phyloP scores from a whole-genome alignment of 2,329 filamentous ascomycete species.

The Ambrosiella xylebori region DNA sequence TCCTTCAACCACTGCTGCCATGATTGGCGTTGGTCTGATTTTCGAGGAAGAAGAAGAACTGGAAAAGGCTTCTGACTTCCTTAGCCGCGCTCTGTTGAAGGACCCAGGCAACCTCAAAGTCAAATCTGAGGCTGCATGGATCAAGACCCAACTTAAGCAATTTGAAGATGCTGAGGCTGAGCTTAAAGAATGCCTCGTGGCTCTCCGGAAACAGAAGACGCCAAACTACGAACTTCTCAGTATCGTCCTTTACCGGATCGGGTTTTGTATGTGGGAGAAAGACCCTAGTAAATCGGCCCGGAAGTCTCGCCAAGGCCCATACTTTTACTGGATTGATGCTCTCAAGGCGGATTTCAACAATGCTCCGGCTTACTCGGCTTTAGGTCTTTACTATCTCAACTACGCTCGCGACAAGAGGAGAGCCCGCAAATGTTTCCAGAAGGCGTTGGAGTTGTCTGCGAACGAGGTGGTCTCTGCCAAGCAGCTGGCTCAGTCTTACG shows the following conservation, averaged over 20 bases:
- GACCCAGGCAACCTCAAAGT: constrained; percentile 63
- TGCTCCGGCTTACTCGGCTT: constrained; percentile 76
- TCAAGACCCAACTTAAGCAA: constrained; percentile 67
- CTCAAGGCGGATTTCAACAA: constrained; percentile 76
- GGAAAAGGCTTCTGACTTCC: constrained; percentile 60
- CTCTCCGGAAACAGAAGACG: constrained; percentile 43
- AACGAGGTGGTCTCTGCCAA: constrained; percentile 78
- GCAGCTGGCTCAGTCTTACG: constrained; percentile 68
- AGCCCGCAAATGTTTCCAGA: constrained; percentile 85
- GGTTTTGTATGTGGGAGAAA: constrained; percentile 71
- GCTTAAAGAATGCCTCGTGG: constrained; percentile 50
- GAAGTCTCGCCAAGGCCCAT: constrained; percentile 66
- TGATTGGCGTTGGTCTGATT: constrained; percentile 82
- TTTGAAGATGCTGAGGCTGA: constrained; percentile 49
- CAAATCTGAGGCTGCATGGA: constrained; percentile 79
- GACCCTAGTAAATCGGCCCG: constrained; percentile 58
- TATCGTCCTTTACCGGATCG: constrained; percentile 73
- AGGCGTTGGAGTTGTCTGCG: constrained; percentile 81
- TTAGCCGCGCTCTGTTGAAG: constrained; percentile 56
- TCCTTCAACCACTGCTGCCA: constrained; percentile 55
- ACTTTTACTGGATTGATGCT: constrained; percentile 64
- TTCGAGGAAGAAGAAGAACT: constrained; percentile 89
- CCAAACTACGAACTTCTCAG: constrained; percentile 51
- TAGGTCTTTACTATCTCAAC: constrained; percentile 82
- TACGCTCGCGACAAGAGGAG: constrained; percentile 76